These are phyloP conservation scores for Nicotiana noctiflora DNA, from an alignment of 257 asterid species.

Conservation along the genomic window DNA sequence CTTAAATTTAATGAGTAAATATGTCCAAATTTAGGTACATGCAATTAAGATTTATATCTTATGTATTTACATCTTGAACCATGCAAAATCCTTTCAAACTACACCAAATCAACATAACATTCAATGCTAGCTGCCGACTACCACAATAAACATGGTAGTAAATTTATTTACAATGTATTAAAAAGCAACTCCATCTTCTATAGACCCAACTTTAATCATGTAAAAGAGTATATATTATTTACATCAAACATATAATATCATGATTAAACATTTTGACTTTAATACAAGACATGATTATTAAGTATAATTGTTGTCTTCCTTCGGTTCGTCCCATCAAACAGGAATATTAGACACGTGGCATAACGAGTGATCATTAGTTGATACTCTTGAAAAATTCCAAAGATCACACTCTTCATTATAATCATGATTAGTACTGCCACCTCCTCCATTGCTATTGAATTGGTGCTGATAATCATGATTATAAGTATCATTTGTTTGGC, in stretches of 20 bases:
- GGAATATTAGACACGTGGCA: constrained; percentile 50
- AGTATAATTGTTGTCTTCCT: neutral
- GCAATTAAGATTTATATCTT: too few species aligned
- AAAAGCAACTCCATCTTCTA: neutral
- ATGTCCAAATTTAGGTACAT: too few species aligned
- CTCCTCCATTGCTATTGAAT: neutral
- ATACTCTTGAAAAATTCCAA: constrained; percentile 49
- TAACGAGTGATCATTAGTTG: constrained; percentile 51
- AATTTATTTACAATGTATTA: neutral
- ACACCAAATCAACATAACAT: too few species aligned
- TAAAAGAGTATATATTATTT: neutral
- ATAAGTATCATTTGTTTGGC: constrained; percentile 27
- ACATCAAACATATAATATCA: neutral
- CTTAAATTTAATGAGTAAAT: too few species aligned
- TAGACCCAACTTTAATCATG: neutral
- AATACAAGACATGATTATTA: neutral
- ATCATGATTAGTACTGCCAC: neutral
- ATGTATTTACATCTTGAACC: too few species aligned
- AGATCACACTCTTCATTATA: constrained; percentile 12
- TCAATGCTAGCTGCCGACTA: too few species aligned
- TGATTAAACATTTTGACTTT: constrained; percentile 1
- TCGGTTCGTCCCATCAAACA: neutral
- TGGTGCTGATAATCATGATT: constrained; percentile 30
- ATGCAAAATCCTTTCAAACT: too few species aligned
- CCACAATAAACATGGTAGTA: neutral